These are phyloP conservation scores for Trichoderma orchidacearum DNA, from an alignment of 495 filamentous ascomycete species.

Conservation along the genomic window DNA sequence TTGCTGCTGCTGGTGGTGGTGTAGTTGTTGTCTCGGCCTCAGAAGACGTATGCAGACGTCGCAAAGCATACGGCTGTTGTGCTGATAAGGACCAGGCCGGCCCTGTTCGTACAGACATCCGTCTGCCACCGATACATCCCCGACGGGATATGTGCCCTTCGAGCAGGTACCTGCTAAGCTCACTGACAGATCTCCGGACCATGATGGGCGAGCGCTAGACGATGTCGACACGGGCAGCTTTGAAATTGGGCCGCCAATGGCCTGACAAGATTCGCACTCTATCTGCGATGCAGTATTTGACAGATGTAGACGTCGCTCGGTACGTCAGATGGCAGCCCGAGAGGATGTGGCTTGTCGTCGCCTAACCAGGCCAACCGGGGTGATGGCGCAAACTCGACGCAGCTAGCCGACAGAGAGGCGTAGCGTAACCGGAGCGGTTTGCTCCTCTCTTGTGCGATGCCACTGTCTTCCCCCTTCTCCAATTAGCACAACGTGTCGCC, in stretches of 20 bases:
- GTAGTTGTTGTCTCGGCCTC: background rate
- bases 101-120: background rate
- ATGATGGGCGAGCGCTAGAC: too few species aligned
- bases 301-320: background rate
- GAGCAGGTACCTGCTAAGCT: constrained; percentile 34
- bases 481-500: background rate
- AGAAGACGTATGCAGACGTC: background rate
- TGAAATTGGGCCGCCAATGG: too few species aligned
- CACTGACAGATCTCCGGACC: constrained; percentile 19
- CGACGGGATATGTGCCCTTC: constrained; percentile 22
- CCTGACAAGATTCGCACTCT: too few species aligned
- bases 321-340: background rate
- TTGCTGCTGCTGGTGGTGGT: too few species aligned
- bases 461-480: background rate
- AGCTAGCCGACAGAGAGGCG: background rate
- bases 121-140: constrained; percentile 21
- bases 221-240: too few species aligned
- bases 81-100: constrained; percentile 1
- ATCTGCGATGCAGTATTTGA: too few species aligned
- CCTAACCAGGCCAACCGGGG: background rate
- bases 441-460: background rate
- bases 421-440: background rate
- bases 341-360: background rate
- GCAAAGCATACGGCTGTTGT: background rate
- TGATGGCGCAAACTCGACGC: background rate